These are phyloP conservation scores for Zymoseptoria pseudotritici DNA, from an alignment of 2,329 filamentous ascomycete species.

Conservation along the genomic window DNA sequence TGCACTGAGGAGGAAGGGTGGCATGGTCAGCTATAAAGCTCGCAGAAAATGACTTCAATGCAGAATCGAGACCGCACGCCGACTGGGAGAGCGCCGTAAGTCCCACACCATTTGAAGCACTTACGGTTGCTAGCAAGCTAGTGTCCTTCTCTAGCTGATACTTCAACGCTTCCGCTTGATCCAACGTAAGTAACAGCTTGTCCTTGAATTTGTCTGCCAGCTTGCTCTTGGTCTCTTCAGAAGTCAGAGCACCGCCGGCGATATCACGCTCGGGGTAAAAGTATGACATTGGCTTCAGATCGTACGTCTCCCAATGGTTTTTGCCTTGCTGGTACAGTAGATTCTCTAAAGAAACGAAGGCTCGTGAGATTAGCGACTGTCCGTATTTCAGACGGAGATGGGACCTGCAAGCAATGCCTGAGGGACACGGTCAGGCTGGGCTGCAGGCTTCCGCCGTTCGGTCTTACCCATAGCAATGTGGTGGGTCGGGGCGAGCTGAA, in stretches of 20 bases:
- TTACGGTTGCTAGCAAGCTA: conserved; percentile 40
- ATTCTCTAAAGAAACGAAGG: conserved; percentile 45
- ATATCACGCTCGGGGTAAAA: conserved; percentile 71
- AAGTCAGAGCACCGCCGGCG: conserved; percentile 54
- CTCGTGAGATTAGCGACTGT: no score
- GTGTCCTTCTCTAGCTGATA: conserved; percentile 55
- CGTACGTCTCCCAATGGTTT: conserved; percentile 61
- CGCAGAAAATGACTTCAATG: no score
- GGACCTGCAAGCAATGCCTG: no score
- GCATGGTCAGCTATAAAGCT: no score
- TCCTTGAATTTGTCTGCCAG: conserved; percentile 62
- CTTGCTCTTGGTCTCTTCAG: conserved; percentile 57
- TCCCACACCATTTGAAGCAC: no score
- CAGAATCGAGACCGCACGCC: no score
- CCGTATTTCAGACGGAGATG: no score
- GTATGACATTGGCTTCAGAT: conserved; percentile 66
- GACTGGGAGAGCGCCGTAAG: no score
- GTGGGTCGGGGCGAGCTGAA: conserved; percentile 58
- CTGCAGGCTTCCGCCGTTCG: no score
- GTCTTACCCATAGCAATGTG: conserved; percentile 59
- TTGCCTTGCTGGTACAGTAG: conserved; percentile 54
- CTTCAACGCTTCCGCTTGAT: conserved; percentile 51
- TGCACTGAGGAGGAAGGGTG: conserved; percentile 38
- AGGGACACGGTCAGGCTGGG: no score
- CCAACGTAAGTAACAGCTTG: conserved; percentile 51